Evolutionary conservation across 2,329 filamentous ascomycete species (phyloP).

Genomic region (Juglanconis sp.): DNA sequence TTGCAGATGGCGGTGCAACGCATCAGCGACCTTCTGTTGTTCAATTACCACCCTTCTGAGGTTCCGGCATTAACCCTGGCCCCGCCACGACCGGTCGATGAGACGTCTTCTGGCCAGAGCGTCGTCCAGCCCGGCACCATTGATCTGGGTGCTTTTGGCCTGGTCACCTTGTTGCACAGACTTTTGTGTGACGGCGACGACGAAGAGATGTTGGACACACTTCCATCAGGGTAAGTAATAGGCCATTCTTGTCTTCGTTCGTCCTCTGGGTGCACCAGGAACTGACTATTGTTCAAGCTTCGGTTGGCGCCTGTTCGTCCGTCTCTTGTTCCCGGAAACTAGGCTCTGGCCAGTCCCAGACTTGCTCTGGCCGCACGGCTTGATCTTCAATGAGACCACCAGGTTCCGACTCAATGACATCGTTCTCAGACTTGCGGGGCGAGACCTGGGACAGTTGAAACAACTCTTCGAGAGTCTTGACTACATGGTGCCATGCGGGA

Average conservation of each 20-base stretch:
- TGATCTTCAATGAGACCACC: constrained; percentile 15
- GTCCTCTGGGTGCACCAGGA: neutral
- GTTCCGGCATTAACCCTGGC: constrained; percentile 16
- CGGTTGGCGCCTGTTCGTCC: constrained; percentile 54
- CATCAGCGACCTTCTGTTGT: constrained; percentile 25
- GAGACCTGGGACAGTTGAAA: constrained; percentile 45
- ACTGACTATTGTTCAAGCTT: constrained; percentile 24
- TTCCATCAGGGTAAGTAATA: constrained; percentile 18
- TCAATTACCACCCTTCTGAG: constrained; percentile 31
- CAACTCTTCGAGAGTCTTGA: constrained; percentile 50
- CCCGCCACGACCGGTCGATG: constrained; percentile 19
- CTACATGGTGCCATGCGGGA: constrained; percentile 42
- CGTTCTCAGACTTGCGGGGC: constrained; percentile 53
- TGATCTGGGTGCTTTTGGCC: constrained; percentile 35
- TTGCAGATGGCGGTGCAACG: constrained; percentile 25
- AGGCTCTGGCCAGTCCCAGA: constrained; percentile 25
- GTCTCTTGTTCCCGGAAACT: constrained; percentile 60
- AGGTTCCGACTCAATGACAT: constrained; percentile 41
- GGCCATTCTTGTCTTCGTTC: neutral
- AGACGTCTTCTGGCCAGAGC: constrained; percentile 26
- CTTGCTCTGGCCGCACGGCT: constrained; percentile 10
- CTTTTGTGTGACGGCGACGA: constrained; percentile 25
- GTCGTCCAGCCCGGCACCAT: constrained; percentile 34
- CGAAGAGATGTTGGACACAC: constrained; percentile 11
- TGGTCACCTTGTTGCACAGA: constrained; percentile 33